Evolutionary conservation across 192 early-diverging fungal species (phyloP).

Genomic region (Podila epigama): DNA sequence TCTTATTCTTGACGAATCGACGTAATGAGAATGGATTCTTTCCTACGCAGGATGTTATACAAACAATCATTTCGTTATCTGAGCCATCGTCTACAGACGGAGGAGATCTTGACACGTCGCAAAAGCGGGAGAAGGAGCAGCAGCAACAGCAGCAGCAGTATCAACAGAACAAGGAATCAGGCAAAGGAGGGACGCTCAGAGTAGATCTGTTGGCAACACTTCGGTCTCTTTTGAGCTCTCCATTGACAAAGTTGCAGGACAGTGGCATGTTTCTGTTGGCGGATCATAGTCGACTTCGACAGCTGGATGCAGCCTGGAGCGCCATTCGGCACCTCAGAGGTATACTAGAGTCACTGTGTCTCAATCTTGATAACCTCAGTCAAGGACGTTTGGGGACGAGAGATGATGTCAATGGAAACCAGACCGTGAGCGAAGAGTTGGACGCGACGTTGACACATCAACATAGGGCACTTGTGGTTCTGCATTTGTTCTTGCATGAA

Average conservation of each 20-base stretch:
- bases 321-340: not conserved
- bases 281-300: constrained; percentile 3
- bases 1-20: constrained; percentile 16
- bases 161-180: not conserved
- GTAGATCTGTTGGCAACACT: not conserved
- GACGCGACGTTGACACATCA: constrained; percentile 2
- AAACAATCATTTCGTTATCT: constrained; percentile 5
- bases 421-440: not conserved
- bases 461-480: constrained; percentile 9
- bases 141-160: not conserved
- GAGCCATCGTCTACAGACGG: not conserved
- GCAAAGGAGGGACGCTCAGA: not conserved
- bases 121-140: not conserved
- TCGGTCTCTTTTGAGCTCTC: constrained; percentile 11
- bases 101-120: not conserved
- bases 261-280: constrained; percentile 31
- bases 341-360: constrained; percentile 3
- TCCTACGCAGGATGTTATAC: not conserved
- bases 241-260: constrained; percentile 31
- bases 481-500: constrained; percentile 20
- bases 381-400: not conserved
- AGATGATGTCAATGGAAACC: not conserved
- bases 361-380: not conserved
- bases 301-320: constrained; percentile 6
- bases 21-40: constrained; percentile 1